These are phyloP conservation scores for Pythium apleroticum DNA, from an alignment of 352 stramenopile species.

Conservation along the genomic window DNA sequence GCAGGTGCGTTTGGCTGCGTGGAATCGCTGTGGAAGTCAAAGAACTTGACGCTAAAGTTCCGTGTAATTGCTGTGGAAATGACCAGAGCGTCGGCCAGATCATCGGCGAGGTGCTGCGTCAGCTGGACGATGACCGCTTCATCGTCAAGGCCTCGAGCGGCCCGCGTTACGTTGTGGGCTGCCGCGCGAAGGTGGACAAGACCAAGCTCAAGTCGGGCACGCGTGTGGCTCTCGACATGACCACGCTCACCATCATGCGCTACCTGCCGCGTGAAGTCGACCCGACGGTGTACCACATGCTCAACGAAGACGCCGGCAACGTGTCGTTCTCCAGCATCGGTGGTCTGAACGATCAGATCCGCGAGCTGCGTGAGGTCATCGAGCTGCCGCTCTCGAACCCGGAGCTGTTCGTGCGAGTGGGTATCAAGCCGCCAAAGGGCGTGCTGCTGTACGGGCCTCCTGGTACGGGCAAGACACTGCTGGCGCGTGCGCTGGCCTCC, in stretches of 20 bases:
- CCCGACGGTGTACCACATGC: constrained; percentile 99
- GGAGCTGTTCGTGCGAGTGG: constrained; percentile 97
- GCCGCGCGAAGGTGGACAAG: constrained; percentile 93
- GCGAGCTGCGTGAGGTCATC: constrained; percentile 95
- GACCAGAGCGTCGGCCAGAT: constrained; percentile 97
- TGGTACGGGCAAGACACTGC: constrained; percentile 98
- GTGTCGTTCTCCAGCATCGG: constrained; percentile 98
- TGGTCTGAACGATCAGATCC: constrained; percentile 99
- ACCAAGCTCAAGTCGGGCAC: constrained; percentile 97
- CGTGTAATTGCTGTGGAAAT: no score
- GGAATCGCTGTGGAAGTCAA: not conserved
- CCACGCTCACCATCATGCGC: constrained; percentile 99
- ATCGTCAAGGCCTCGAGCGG: constrained; percentile 99
- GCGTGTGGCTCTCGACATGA: constrained; percentile 99
- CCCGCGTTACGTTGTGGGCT: constrained; percentile 98
- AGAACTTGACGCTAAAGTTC: not conserved
- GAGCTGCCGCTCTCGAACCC: constrained; percentile 99
- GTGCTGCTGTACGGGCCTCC: constrained; percentile 98
- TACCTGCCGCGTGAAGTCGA: constrained; percentile 98
- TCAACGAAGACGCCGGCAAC: constrained; percentile 96
- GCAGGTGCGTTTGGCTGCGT: constrained; percentile 41
- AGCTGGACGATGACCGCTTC: constrained; percentile 98
- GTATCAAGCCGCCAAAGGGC: constrained; percentile 98
- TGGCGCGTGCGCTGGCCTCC: constrained; percentile 97
- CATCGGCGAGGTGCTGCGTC: constrained; percentile 98